Base-by-base conservation (phyloP, 2,329 filamentous ascomycete genomes). In the Clarireedia homoeocarpa region DNA sequence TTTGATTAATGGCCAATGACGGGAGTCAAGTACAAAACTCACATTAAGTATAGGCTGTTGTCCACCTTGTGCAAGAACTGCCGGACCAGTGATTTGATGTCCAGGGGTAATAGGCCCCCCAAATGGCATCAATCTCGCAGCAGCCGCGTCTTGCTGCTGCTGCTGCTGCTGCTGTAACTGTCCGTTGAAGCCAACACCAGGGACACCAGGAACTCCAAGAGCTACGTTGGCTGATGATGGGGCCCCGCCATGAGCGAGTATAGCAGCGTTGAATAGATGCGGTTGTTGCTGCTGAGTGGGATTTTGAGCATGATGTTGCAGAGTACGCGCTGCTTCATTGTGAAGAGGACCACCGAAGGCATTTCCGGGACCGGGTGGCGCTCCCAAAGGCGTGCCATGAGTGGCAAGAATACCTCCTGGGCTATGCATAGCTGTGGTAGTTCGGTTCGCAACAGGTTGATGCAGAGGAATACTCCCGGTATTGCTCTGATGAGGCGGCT, bases 381-480 rank as follows among this genome's bases (percentile, higher is more conserved):
- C 68, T 53, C 68, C 67, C 23, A 71, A 55, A 44, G 79, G 71
- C 15, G 75, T 77, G 52, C 84, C 83, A 64, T 90, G 83, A 62
- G 85, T 89, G 7, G 86, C 82, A 40, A 97, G 81, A 38, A 97
- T 79, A 7, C 92, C 92, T 63, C 94, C 92, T 1, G 92, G 92
- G 47, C 91, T 95, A 69, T 96, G 92, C 56, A 96, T 95, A 52
- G 89, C 87, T 61, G 85, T 87, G 56, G 86, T 74, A 60, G 90
- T 77, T 72, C 91, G 78, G 68, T 91, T 84, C 60, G 92, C 92
- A 58, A 96, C 91, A 5, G 92, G 92, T 71, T 97, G 92, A 72
- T 97, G 92, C 65, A 97, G 86, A 54, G 91, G 90, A 54, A 96
- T 89, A 2, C 91, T 90, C 56, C 87, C 89, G 40, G 89, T 85